Base-by-base conservation (phyloP, 2,329 filamentous ascomycete genomes). In the Hypoxylon sp. region DNA sequence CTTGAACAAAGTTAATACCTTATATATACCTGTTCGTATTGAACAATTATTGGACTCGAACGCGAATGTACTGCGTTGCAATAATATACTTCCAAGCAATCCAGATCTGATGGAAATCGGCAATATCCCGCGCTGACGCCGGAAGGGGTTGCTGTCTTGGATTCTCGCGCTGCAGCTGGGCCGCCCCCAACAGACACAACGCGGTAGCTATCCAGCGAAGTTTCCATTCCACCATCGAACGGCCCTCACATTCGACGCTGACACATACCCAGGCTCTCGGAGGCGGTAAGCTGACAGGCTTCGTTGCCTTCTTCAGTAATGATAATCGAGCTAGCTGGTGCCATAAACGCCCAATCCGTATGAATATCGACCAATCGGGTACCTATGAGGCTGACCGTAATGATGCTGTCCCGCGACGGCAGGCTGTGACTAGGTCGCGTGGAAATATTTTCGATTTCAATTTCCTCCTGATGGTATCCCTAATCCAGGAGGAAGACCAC, bases 261-360 rank as follows among this genome's bases (percentile, higher is more conserved):
- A 53, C 50, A 53, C 50, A 44, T 40, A n/a, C 38, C 33, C 26
- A 53, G 36, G 28, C 32, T 44, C 50, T n/a, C 6, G 24, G 42
- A 32, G 42, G 50, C 50, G 42, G 50, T 53, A 53, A 53, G 50
- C 50, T 53, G 50, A 53, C 50, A 44, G 50, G 20, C 22, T 32
- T 28, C n/a, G 20, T 53, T 53, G 50, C 50, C 50, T 14, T 40
- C 28, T 40, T 30, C 38, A 53, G 50, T 44, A 53, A 53, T 53
- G 50, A 53, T 53, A 53, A 14, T 32, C 50, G 20, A 32, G 26
- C 9, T 53, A 53, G 36, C 50, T 53, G 42, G 42, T 53, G 24
- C 30, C 50, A 53, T 28, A 24, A 40, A 53, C 30, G 36, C 50
- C 36, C 7, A 53, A 53, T 53, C 36, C 24, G 50, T 53, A 44